phyloP scores from a whole-genome alignment of 768 basidiomycete genomes.

The Mycena vulgaris region DNA sequence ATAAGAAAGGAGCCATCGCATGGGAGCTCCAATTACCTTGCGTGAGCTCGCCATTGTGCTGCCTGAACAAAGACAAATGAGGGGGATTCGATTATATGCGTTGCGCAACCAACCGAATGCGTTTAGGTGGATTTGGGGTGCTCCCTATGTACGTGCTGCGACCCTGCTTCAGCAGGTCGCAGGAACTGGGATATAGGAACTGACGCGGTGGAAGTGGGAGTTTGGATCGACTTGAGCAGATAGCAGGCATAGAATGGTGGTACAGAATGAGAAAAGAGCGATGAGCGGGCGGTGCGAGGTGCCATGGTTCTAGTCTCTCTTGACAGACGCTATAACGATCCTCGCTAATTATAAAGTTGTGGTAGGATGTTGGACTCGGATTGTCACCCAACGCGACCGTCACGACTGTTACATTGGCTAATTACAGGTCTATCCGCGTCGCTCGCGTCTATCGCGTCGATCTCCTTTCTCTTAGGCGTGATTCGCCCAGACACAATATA shows the following conservation, averaged over 20 bases:
- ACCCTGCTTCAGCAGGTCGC: conserved; percentile 7
- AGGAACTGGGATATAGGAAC: conserved; percentile 20
- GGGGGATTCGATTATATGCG: neutral
- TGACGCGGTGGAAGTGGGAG: conserved; percentile 63
- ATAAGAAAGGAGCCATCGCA: neutral
- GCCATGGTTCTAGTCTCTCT: neutral
- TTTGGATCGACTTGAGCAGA: conserved; percentile 77
- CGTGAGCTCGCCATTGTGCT: conserved; percentile 85
- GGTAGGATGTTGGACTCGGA: too few relatives aligned
- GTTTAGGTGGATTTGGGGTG: conserved; percentile 75
- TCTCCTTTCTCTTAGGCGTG: too few relatives aligned
- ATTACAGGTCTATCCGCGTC: too few relatives aligned
- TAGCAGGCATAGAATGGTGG: conserved; percentile 89
- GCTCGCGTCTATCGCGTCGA: too few relatives aligned
- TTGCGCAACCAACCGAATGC: conserved; percentile 65
- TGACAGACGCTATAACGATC: too few relatives aligned
- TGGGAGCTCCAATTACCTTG: conserved; percentile 48
- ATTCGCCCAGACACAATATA: conserved; percentile 58
- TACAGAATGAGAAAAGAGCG: conserved; percentile 59
- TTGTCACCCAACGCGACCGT: neutral
- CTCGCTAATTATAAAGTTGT: too few relatives aligned
- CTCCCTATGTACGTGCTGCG: conserved; percentile 83
- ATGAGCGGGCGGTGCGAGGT: conserved; percentile 36
- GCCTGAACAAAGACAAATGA: conserved; percentile 54
- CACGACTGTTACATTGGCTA: too few relatives aligned